A percentile compares a stretch with the other conserved stretches of the same genome.
Conservation (phyloP, 495 filamentous ascomycete species). For the Jackrogersella minutella region DNA sequence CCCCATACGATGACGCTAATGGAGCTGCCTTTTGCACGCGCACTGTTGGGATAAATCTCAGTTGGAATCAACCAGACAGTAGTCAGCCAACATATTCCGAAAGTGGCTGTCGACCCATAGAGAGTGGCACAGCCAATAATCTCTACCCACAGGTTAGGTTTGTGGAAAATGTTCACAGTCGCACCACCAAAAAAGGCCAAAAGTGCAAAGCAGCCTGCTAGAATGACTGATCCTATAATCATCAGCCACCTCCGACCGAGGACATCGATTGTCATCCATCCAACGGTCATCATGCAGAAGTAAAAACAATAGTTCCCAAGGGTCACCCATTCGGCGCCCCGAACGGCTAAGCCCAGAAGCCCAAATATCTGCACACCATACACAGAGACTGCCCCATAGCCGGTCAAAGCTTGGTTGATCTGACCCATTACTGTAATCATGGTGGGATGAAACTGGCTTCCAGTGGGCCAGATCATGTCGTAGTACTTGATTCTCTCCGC, state of each 20-base stretch:
- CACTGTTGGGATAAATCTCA: conserved; percentile 63
- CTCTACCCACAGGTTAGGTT: conserved; percentile 50
- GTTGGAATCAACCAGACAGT: conserved; percentile 67
- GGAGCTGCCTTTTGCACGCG: conserved; percentile 62
- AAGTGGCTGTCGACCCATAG: conserved; percentile 61
- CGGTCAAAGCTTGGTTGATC: conserved; percentile 64
- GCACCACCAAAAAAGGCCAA: conserved; percentile 56
- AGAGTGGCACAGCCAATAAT: conserved; percentile 57
- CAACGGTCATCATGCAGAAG: conserved; percentile 62
- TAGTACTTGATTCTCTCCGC: conserved; percentile 53
- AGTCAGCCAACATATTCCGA: conserved; percentile 65
- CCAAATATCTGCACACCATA: conserved; percentile 68
- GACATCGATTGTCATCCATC: conserved; percentile 61
- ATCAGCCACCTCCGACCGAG: conserved; percentile 62
- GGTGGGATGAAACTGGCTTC: conserved; percentile 60
- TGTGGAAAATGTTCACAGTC: conserved; percentile 33
- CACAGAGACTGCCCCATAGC: conserved; percentile 64
- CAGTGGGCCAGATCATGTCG: conserved; percentile 57
- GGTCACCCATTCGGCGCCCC: conserved; percentile 58
- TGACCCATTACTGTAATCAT: conserved; percentile 66
- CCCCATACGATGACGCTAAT: conserved; percentile 65
- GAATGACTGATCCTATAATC: conserved; percentile 54
- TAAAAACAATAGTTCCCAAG: conserved; percentile 65
- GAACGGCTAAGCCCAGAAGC: conserved; percentile 59
- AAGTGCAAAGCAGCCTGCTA: conserved; percentile 55